Base-by-base conservation (phyloP, 257 asterid species). In the Verbascum thapsus region DNA sequence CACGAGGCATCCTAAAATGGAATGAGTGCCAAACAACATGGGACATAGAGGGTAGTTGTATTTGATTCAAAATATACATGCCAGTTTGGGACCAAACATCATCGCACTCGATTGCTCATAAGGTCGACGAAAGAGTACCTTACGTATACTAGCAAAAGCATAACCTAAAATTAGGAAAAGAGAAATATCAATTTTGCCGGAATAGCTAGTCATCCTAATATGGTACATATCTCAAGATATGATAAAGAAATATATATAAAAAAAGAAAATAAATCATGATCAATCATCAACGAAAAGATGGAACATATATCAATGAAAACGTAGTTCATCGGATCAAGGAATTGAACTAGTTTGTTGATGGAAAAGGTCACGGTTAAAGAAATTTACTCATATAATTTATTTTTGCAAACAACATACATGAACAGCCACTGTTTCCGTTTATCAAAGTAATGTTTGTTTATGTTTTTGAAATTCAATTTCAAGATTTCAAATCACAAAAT, bases 111-210 rank as follows among this genome's bases (percentile, higher is more conserved):
- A 40, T 32, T 11, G 26, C 32, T 41, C 45, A 50, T 48, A 47
- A 13, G 44, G 51, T 48, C 5, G 43, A 48, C 8, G 10, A 45
- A n/a, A 50, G 7, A 5, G 38, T 15, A 58, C 13, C 7, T 15
- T n/a, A 11, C 54, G 61, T 19, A 3, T 18, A 18, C 54, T 7
- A 49, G 34, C 54, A 19, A 15, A 59, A 50, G 61, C 70, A 49
- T 10, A 19, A 42, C 44, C 42, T 53, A 20, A 12, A 56, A 35
- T 11, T 35, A 35, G 18, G 23, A 63, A 38, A 37, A 10, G 26
- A 50, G 37, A n/a, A 19, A 34, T 50, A 45, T 41, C 35, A 16
- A 61, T 3, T 8, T n/a, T n/a, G n/a, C 48, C 48, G 18, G 40
- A 43, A 15, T 35, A 54, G 17, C n/a, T 19, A 50, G 1, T 7